Percentiles rank a stretch among this genome's conserved stretches.
Conservation (phyloP, 331 rosid species). For the Saraca asoca region DNA sequence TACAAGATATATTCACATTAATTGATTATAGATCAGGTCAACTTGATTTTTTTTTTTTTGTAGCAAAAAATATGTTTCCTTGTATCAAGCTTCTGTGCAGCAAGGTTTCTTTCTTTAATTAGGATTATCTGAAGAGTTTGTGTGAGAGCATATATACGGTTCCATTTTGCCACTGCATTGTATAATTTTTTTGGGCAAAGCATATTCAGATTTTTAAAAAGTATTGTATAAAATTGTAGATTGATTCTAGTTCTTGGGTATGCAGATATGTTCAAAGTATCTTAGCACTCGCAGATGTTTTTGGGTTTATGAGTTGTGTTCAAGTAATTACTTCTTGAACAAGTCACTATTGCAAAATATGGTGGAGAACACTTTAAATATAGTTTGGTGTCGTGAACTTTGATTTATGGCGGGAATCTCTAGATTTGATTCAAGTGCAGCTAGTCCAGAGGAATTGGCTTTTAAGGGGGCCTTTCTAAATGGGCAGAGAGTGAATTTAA, state of each 20-base stretch:
- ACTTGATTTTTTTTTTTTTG: constrained; percentile 1
- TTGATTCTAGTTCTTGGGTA: constrained; percentile 36
- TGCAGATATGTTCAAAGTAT: constrained; percentile 44
- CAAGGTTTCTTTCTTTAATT: neutral
- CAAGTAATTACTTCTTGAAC: constrained; percentile 28
- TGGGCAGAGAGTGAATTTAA: constrained; percentile 57
- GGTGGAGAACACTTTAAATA: neutral
- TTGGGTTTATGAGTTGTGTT: constrained; percentile 36
- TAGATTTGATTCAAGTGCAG: constrained; percentile 54
- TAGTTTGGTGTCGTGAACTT: too few species aligned
- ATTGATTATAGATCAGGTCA: neutral
- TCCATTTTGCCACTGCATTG: constrained; percentile 14
- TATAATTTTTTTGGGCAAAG: constrained; percentile 22
- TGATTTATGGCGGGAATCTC: too few species aligned
- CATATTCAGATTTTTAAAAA: constrained; percentile 15
- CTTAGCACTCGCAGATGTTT: constrained; percentile 31
- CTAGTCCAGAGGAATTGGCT: constrained; percentile 54
- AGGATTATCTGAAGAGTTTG: constrained; percentile 16
- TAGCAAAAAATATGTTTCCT: neutral
- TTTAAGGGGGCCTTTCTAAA: constrained; percentile 52
- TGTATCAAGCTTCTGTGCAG: constrained; percentile 11
- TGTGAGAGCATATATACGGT: constrained; percentile 16
- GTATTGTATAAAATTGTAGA: constrained; percentile 20
- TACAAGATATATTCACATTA: too few species aligned
- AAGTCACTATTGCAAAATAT: constrained; percentile 34